Base-by-base conservation (phyloP, 768 basidiomycete genomes). In the Mycena filopes region DNA sequence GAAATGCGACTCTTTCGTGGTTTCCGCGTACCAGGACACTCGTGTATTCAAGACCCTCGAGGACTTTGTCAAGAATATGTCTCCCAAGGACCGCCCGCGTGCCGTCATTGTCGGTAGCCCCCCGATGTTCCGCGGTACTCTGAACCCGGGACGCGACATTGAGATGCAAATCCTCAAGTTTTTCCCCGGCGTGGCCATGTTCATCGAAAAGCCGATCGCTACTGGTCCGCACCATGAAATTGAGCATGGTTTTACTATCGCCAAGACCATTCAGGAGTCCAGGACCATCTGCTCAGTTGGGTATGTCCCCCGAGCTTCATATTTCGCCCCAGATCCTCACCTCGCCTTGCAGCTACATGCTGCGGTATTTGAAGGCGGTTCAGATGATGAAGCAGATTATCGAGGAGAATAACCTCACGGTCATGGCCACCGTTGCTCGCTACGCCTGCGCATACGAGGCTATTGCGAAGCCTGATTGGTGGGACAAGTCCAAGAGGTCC, bases 301-400 rank as follows among this genome's bases (percentile, higher is more conserved):
- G 88, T 95, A 78, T 71, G 87, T 60, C 51, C 26, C 59, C 20
- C 48, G 50, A 41, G 47, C 36, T 46, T 45, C 28, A 18, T 3
- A 43, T 41, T n/a, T 26, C n/a, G 25, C 10, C 8, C 15, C 12
- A 13, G 4, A 28, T 2, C 8, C 31, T 47, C 21, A 57, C 42
- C 64, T 41, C 11, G 36, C 11, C 42, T 29, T 25, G 20, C 65
- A 94, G 94, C 63, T 95, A 95, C 76, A 98, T 98, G 95, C 82
- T 98, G 68, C 89, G 95, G 67, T 96, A 97, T 80, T 84, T 97
- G 72, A 92, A 91, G 77, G 96, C 92, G 33, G 94, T 97, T 23
- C 95, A 98, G 79, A 91, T 89, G 86, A 98, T 98, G 94, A 96
- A 97, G 81, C 87, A 91, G 65, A 96, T 98, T 77, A 93, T 99